Evolutionary conservation across 495 filamentous ascomycete species (phyloP).

Genomic region (Acidomyces sp.): DNA sequence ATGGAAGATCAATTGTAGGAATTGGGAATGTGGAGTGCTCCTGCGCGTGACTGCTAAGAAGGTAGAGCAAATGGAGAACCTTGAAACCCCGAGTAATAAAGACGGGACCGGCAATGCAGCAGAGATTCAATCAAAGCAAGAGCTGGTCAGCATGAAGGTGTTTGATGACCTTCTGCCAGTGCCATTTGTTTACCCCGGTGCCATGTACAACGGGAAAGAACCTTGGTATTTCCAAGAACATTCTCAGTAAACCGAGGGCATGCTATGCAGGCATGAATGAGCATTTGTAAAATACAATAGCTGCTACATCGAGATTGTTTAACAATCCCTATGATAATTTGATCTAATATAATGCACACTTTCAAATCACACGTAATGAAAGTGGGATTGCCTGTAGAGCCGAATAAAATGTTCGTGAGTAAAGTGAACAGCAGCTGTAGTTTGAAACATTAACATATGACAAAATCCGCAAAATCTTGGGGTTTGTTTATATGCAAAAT

Average conservation of each 20-base stretch:
- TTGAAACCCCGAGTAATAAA: not conserved
- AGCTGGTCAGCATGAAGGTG: conserved; percentile 21
- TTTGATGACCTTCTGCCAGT: not conserved
- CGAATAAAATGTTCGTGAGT: too few relatives aligned
- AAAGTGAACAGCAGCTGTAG: too few relatives aligned
- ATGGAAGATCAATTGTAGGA: conserved; percentile 69
- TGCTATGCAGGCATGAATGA: too few relatives aligned
- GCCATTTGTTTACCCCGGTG: conserved; percentile 35
- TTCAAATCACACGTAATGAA: too few relatives aligned
- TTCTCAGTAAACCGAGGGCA: not conserved
- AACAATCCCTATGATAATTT: too few relatives aligned
- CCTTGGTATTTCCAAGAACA: conserved; percentile 44
- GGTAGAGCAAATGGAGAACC: conserved; percentile 8
- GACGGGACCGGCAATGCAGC: conserved; percentile 4
- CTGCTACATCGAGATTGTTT: too few relatives aligned
- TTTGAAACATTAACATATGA: too few relatives aligned
- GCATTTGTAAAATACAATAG: too few relatives aligned
- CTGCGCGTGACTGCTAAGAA: conserved; percentile 34
- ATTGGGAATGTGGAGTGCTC: conserved; percentile 94
- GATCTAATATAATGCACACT: too few relatives aligned
- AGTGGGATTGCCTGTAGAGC: too few relatives aligned
- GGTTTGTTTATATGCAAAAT: too few relatives aligned
- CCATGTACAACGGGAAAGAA: conserved; percentile 32
- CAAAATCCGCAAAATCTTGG: too few relatives aligned
- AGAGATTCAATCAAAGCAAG: not conserved